Evolutionary conservation across 345 rosid genomes (phyloP), one percentile per base, ranked within the genome.

Genomic region (Draba incana): DNA sequence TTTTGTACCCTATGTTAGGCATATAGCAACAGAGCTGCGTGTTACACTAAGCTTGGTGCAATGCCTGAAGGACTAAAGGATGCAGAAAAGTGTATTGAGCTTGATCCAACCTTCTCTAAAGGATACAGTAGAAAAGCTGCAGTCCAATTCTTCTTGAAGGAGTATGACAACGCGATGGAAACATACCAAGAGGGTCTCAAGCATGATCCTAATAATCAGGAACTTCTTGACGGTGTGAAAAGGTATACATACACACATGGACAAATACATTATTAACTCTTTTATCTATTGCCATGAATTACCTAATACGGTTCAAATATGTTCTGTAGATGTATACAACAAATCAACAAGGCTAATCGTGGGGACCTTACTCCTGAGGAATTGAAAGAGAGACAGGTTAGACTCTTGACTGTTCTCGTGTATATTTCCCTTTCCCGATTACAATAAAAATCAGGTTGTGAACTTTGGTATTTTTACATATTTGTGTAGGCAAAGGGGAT

Each of bases 61-160:
- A 42, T 92, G 76, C 92, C 98, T 1, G 93, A 92, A 69, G 98
- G 93, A 44, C 73, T 91, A 83, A 89, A 91, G 71, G 98, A 91
- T 79, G 99, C 99, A 27, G 92, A 94, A 37, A 94, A 86, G 61
- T 91, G 99, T 81, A 88, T 89, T 67, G 97, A 88, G 77, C 85
- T 94, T 11, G 90, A 94, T 81, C 96, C 97, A 53, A 85, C 92
- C 44, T 94, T 94, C 70, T 41, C 92, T 0, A 88, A 88, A 82
- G 99, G 99, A 30, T 94, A 94, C 64, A 94, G 82, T 41, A 80
- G 96, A 71, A 93, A 93, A 74, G 97, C 92, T 39, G 94, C 96
- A 5, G 39, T 87, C 12, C 87, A 91, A 47, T 91, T 94, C 73
- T 89, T 89, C 90, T 72, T 91, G 98, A 94, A 94, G 56, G 99